Percentiles rank a stretch among this genome's conserved stretches.
Conservation (phyloP, 345 rosid species). For the Pseudoturritis turrita region DNA sequence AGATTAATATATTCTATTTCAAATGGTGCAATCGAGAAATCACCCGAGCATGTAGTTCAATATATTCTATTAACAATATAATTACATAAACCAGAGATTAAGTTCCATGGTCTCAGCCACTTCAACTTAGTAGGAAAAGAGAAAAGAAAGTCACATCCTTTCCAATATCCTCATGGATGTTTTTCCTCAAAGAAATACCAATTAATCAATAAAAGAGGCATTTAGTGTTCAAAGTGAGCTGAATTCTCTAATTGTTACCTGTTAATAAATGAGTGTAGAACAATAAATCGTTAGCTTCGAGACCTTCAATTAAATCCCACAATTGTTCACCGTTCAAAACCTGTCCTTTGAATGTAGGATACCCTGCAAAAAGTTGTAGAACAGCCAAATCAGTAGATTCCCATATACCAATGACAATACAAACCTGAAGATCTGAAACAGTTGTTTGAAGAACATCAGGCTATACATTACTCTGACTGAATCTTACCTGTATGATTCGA, state of each 20-base stretch:
- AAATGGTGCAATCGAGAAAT: too few species aligned
- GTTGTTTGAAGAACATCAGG: constrained; percentile 29
- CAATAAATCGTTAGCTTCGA: constrained; percentile 71
- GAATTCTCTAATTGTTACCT: constrained; percentile 35
- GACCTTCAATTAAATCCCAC: constrained; percentile 89
- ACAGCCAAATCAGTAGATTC: constrained; percentile 3
- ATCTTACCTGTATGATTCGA: constrained; percentile 95
- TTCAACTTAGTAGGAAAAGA: background rate
- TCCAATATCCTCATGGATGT: background rate
- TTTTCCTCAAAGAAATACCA: background rate
- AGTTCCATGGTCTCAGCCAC: background rate
- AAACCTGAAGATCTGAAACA: constrained; percentile 27
- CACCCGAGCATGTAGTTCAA: too few species aligned
- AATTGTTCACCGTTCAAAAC: constrained; percentile 86
- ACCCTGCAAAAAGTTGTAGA: constrained; percentile 46
- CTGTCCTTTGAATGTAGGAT: constrained; percentile 93
- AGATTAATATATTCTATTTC: too few species aligned
- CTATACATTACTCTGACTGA: constrained; percentile 36
- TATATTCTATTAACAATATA: too few species aligned
- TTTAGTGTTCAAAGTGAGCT: background rate
- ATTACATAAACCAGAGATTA: background rate
- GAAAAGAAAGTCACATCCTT: background rate
- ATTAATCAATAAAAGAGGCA: background rate
- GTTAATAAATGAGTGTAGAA: constrained; percentile 91
- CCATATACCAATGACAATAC: background rate